Conservation (phyloP, 2,329 filamentous ascomycete species). For the Fusarium verrucosum region DNA sequence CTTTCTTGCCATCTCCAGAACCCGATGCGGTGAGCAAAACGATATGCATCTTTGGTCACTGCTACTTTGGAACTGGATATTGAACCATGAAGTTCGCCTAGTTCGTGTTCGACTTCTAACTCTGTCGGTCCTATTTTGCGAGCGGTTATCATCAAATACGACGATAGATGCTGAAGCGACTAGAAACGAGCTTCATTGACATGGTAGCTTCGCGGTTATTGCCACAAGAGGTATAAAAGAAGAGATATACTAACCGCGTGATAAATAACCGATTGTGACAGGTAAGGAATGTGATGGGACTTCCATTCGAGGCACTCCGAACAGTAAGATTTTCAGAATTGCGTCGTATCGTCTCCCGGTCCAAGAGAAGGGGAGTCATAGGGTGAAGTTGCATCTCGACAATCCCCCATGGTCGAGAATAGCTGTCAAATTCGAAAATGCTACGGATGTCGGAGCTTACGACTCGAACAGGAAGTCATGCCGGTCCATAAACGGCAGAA, state of each 20-base stretch:
- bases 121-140: constrained; percentile 1
- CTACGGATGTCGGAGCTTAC: constrained; percentile 19
- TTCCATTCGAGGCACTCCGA: constrained; percentile 11
- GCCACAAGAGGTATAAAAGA: constrained; percentile 13
- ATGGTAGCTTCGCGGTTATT: constrained; percentile 22
- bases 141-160: constrained; percentile 3
- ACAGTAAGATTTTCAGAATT: constrained; percentile 16
- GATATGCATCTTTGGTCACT: not conserved
- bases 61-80: not conserved
- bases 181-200: constrained; percentile 1
- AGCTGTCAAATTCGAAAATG: constrained; percentile 20
- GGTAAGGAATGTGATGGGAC: constrained; percentile 11
- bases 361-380: constrained; percentile 18
- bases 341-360: constrained; percentile 21
- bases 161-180: not conserved
- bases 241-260: not conserved
- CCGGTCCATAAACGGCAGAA: constrained; percentile 34
- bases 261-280: constrained; percentile 27
- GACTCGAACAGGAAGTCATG: constrained; percentile 18
- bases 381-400: constrained; percentile 21
- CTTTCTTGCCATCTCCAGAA: constrained; percentile 30
- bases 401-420: constrained; percentile 30
- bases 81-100: not conserved
- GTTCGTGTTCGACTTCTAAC: constrained; percentile 7
- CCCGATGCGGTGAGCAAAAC: not conserved